Conservation (phyloP, 2,329 filamentous ascomycete genomes). For the Monosporascus ibericus region DNA sequence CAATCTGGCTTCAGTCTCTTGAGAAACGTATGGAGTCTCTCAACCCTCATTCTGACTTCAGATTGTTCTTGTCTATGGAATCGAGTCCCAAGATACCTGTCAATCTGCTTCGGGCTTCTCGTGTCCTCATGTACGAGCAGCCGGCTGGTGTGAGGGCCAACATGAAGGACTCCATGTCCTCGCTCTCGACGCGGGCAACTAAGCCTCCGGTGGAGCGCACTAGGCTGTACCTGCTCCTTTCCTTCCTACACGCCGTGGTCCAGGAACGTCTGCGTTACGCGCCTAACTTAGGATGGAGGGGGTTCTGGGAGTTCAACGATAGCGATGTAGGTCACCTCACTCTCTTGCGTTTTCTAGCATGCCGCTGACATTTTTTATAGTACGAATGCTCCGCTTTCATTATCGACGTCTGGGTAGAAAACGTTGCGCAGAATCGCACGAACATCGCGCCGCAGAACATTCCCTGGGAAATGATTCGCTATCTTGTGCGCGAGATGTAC, state of each 20-base stretch:
- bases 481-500: slow-evolving; percentile 88
- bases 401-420: slow-evolving; percentile 90
- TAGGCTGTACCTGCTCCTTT: slow-evolving; percentile 82
- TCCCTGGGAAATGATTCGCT: slow-evolving; percentile 93
- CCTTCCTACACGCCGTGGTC: slow-evolving; percentile 91
- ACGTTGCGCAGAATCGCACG: slow-evolving; percentile 73
- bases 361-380: slow-evolving; percentile 36
- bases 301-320: slow-evolving; percentile 99
- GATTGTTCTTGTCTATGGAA: slow-evolving; percentile 97
- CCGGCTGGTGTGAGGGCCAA: slow-evolving; percentile 94
- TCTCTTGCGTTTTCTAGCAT: not conserved
- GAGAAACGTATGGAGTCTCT: slow-evolving; percentile 96
- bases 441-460: slow-evolving; percentile 93
- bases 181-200: slow-evolving; percentile 66
- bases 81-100: slow-evolving; percentile 94
- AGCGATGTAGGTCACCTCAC: slow-evolving; percentile 72
- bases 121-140: slow-evolving; percentile 96
- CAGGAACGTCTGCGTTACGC: slow-evolving; percentile 94
- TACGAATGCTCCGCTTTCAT: slow-evolving; percentile 97
- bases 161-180: slow-evolving; percentile 95
- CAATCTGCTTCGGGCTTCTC: slow-evolving; percentile 85
- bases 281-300: slow-evolving; percentile 92
- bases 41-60: slow-evolving; percentile 88
- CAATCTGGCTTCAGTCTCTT: slow-evolving; percentile 92
- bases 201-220: slow-evolving; percentile 88